phyloP scores from a whole-genome alignment of 148 eudicot genomes.

The Cornus suecica region DNA sequence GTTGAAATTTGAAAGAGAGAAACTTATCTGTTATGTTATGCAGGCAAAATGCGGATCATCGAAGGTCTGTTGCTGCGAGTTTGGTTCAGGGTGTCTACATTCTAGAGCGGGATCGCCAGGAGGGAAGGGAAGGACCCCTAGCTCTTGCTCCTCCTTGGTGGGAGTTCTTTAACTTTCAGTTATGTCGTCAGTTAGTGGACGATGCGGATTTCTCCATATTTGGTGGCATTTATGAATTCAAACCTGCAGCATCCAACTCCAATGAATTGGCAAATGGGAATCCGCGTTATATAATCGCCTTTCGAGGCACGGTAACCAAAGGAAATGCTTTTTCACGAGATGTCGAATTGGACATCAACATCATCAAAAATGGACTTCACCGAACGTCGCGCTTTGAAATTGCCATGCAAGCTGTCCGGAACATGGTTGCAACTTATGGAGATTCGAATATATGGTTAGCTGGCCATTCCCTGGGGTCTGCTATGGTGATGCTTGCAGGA shows the following conservation, averaged over 20 bases:
- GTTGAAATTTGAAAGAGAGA: background rate
- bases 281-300: constrained; percentile 67
- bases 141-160: constrained; percentile 91
- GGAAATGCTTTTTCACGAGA: constrained; percentile 69
- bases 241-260: constrained; percentile 26
- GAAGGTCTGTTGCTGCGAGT: constrained; percentile 77
- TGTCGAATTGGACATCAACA: constrained; percentile 63
- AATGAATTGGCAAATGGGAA: constrained; percentile 21
- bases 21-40: background rate
- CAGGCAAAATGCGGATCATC: constrained; percentile 77
- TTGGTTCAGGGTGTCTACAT: constrained; percentile 81
- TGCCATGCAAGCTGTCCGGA: constrained; percentile 67
- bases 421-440: constrained; percentile 61
- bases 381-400: constrained; percentile 64
- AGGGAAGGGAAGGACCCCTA: constrained; percentile 42
- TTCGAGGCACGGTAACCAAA: constrained; percentile 82
- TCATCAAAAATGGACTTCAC: constrained; percentile 69
- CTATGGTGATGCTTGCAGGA: constrained; percentile 85
- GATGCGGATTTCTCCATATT: constrained; percentile 71
- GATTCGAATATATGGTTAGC: constrained; percentile 57
- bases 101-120: constrained; percentile 82
- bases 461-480: constrained; percentile 92
- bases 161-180: constrained; percentile 65
- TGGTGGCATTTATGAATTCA: constrained; percentile 72
- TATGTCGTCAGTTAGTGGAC: constrained; percentile 57